Percentiles rank a stretch among this genome's conserved stretches.
These are phyloP conservation scores for Vitis labrusca DNA, from an alignment of 164 flowering plant species.

Conservation along the genomic window DNA sequence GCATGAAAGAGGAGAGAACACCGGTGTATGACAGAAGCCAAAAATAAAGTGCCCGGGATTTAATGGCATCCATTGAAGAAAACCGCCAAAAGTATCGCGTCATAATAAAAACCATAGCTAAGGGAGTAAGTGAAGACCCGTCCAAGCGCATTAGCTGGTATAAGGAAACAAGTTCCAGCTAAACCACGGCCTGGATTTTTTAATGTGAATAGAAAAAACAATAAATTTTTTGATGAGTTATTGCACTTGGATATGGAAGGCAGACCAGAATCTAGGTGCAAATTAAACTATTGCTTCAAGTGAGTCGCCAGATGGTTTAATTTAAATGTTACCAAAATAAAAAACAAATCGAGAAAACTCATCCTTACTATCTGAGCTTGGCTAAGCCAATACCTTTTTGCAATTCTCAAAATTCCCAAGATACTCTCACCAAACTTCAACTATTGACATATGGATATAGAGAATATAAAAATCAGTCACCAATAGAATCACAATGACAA, in stretches of 20 bases:
- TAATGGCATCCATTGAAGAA: neutral
- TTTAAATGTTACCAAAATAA: neutral
- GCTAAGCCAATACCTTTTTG: too few species aligned
- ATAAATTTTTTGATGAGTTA: slow-evolving; percentile 5
- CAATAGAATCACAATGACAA: too few species aligned
- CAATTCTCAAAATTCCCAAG: too few species aligned
- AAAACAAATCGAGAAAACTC: too few species aligned
- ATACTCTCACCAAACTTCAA: too few species aligned
- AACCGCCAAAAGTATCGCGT: slow-evolving; percentile 10
- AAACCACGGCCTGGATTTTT: slow-evolving; percentile 16
- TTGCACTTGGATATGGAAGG: slow-evolving; percentile 7
- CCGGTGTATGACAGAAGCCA: slow-evolving; percentile 1
- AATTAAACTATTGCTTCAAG: neutral
- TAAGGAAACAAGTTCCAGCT: slow-evolving; percentile 26
- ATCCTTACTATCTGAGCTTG: too few species aligned
- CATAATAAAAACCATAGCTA: neutral
- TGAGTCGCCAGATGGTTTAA: neutral
- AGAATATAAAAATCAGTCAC: too few species aligned
- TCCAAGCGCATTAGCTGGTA: slow-evolving; percentile 13
- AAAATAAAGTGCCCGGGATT: neutral
- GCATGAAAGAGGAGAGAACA: slow-evolving; percentile 11
- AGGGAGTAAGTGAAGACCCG: neutral
- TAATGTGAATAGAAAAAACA: slow-evolving; percentile 9
- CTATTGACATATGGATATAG: too few species aligned
- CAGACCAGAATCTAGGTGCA: neutral